Percentiles rank a stretch among this genome's conserved stretches.
phyloP scores from a whole-genome alignment of 768 basidiomycete species.

The Boletus sp. region DNA sequence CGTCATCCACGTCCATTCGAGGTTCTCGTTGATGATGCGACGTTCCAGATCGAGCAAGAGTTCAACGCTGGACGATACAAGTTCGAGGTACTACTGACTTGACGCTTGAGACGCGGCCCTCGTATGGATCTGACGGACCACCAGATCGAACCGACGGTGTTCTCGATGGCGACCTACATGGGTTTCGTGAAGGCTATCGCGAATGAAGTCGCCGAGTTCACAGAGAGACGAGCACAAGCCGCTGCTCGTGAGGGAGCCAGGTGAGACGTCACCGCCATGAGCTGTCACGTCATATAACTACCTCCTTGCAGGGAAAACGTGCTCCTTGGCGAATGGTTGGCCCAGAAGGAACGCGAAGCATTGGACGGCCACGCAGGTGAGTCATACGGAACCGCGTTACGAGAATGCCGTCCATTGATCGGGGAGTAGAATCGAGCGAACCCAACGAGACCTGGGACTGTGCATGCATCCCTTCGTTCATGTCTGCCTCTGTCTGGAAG shows the following conservation, averaged over 20 bases:
- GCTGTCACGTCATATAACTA: not conserved
- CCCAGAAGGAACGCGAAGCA: conserved; percentile 20
- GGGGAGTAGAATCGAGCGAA: not conserved
- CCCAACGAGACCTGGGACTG: conserved; percentile 2
- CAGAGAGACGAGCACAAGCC: conserved; percentile 37
- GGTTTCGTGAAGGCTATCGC: conserved; percentile 41
- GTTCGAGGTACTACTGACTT: conserved; percentile 40
- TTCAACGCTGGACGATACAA: conserved; percentile 54
- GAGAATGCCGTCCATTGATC: not conserved
- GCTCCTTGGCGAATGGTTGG: conserved; percentile 45
- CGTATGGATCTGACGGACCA: conserved; percentile 5
- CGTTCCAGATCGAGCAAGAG: conserved; percentile 42
- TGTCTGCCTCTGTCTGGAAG: conserved; percentile 52
- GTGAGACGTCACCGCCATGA: conserved; percentile 23
- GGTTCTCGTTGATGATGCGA: not conserved
- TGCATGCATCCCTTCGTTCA: conserved; percentile 29
- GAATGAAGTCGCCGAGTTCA: conserved; percentile 43
- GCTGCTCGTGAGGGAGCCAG: conserved; percentile 40
- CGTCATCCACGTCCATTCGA: not conserved
- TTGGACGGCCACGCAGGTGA: conserved; percentile 3
- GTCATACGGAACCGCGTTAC: not conserved
- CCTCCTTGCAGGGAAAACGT: conserved; percentile 37
- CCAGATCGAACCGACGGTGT: conserved; percentile 48
- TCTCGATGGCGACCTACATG: conserved; percentile 54
- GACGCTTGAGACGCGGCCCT: not conserved